Conservation (phyloP, 2,329 filamentous ascomycete species). For the Talaromyces pinophilus region DNA sequence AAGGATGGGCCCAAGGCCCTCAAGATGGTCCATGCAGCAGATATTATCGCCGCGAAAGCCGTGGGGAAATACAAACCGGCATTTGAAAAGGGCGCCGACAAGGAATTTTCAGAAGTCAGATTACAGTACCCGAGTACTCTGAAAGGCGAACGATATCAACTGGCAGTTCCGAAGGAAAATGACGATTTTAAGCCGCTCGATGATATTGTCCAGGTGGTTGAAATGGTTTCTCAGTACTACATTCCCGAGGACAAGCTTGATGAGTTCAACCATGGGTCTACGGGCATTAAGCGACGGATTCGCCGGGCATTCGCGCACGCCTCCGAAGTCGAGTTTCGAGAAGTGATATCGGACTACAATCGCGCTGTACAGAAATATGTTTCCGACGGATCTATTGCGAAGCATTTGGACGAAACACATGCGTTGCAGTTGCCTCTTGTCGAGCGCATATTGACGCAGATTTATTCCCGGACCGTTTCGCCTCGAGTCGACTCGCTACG, state of each 20-base stretch:
- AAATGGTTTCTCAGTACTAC: constrained; percentile 72
- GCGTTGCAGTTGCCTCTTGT: constrained; percentile 71
- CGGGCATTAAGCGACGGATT: constrained; percentile 74
- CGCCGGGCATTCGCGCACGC: constrained; percentile 71
- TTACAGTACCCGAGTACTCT: constrained; percentile 82
- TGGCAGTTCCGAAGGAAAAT: constrained; percentile 76
- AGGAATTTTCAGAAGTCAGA: constrained; percentile 53
- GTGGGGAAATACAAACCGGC: constrained; percentile 55
- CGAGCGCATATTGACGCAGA: constrained; percentile 79
- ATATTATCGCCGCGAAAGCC: constrained; percentile 49
- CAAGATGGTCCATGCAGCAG: constrained; percentile 52
- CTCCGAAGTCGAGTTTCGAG: constrained; percentile 69
- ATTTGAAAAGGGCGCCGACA: constrained; percentile 48
- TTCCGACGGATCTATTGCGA: constrained; percentile 68
- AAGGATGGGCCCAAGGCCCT: constrained; percentile 41
- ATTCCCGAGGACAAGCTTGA: constrained; percentile 69
- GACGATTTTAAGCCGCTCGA: constrained; percentile 68
- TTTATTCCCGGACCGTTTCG: constrained; percentile 89
- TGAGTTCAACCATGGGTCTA: constrained; percentile 69
- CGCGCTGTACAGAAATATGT: constrained; percentile 65
- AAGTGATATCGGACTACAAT: constrained; percentile 77
- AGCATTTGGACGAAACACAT: constrained; percentile 69
- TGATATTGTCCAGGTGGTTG: constrained; percentile 70
- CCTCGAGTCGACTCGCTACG: constrained; percentile 80
- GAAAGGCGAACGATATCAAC: constrained; percentile 70